Conservation (phyloP, 495 filamentous ascomycete genomes). For the Penicillium coprophilum region DNA sequence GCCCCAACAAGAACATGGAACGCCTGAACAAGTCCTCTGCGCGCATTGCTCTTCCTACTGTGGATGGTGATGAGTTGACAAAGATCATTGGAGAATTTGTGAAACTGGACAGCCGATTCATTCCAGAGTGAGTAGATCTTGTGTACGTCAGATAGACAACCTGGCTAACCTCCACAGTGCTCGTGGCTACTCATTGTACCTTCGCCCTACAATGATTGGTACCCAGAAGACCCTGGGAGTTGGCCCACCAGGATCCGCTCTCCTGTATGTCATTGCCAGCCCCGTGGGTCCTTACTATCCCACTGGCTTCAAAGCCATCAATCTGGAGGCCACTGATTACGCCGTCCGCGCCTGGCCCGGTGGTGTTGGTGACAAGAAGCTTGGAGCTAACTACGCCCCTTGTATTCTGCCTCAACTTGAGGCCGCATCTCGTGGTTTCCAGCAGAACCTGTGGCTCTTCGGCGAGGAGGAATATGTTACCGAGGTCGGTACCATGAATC, state of each 20-base stretch:
- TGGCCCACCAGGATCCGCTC: conserved; percentile 82
- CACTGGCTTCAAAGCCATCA: conserved; percentile 94
- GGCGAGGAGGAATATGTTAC: conserved; percentile 91
- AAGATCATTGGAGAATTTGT: conserved; percentile 78
- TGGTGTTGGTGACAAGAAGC: conserved; percentile 94
- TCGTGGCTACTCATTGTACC: conserved; percentile 88
- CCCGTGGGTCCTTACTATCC: conserved; percentile 98
- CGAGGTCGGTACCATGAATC: conserved; percentile 98
- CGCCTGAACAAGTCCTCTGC: conserved; percentile 85
- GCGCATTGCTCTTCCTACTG: conserved; percentile 87
- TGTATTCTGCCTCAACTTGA: conserved; percentile 91
- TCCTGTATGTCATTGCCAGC: conserved; percentile 92
- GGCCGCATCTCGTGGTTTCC: conserved; percentile 85
- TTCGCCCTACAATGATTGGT: conserved; percentile 95
- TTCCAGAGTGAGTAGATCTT: conserved; percentile 59
- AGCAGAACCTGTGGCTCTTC: conserved; percentile 98
- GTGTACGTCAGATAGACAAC: neutral
- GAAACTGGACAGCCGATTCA: conserved; percentile 81
- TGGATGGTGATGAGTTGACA: conserved; percentile 68
- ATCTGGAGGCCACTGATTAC: conserved; percentile 88
- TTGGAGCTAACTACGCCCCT: conserved; percentile 96
- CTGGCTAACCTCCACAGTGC: conserved; percentile 35
- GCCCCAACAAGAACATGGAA: conserved; percentile 95
- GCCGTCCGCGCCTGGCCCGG: conserved; percentile 97
- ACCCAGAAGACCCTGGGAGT: conserved; percentile 93